Evolutionary conservation across 768 basidiomycete species (phyloP).

Genomic region (Panellus pusillus): DNA sequence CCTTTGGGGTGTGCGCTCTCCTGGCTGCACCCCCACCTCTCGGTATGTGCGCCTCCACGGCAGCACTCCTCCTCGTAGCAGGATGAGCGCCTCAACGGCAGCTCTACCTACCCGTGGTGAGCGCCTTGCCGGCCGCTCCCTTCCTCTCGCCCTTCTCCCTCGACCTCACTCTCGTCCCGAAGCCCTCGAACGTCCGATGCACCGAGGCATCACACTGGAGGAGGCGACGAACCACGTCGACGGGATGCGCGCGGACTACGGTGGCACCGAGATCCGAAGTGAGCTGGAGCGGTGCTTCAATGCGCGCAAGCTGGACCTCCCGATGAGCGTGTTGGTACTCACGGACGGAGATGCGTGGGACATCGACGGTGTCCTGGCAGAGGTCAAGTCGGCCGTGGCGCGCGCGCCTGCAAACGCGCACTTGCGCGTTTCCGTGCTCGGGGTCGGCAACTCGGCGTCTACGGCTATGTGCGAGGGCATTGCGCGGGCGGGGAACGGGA

Average conservation of each 20-base stretch:
- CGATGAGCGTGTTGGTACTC: slow-evolving; percentile 44
- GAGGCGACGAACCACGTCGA: slow-evolving; percentile 29
- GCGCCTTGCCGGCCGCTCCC: no score
- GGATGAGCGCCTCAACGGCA: no score
- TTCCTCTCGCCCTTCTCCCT: no score
- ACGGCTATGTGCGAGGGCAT: slow-evolving; percentile 41
- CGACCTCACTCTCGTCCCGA: no score
- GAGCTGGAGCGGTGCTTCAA: slow-evolving; percentile 35
- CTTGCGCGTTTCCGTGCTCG: slow-evolving; percentile 46
- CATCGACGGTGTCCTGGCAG: slow-evolving; percentile 7
- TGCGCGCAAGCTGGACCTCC: slow-evolving; percentile 27
- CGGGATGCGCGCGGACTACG: slow-evolving; percentile 36
- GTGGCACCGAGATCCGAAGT: slow-evolving; percentile 39
- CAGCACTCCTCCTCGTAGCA: no score
- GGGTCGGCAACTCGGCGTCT: slow-evolving; percentile 42
- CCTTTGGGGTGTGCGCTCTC: no score
- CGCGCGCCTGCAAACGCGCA: slow-evolving; percentile 22
- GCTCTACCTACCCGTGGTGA: no score
- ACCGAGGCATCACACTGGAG: no score
- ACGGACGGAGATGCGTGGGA: slow-evolving; percentile 41
- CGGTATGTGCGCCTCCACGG: no score
- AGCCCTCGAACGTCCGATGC: no score
- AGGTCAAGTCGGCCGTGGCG: slow-evolving; percentile 23
- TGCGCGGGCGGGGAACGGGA: slow-evolving; percentile 42
- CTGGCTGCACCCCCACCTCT: no score